Base-by-base conservation (phyloP, 2,329 filamentous ascomycete species). In the Claviceps purpurea region DNA sequence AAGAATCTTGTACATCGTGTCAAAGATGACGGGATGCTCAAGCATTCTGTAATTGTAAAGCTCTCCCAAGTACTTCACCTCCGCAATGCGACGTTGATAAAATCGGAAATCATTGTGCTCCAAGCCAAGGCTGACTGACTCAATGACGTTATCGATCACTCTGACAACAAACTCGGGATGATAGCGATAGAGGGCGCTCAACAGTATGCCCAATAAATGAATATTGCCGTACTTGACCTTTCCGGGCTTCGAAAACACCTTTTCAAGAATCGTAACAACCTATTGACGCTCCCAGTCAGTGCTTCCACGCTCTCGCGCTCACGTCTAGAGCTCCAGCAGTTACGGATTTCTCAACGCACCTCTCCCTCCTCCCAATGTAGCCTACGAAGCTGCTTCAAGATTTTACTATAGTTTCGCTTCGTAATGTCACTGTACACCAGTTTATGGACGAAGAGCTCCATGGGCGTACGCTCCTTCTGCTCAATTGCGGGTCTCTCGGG, bases 171-270 rank as follows among this genome's bases (percentile, higher is more conserved):
- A 98, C 11, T 84, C 82, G 53, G 90, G 87, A 59, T 98, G 93
- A 60, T 97, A 94, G 14, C 90, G 84, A 64, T 94, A 90, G 43
- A 98, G 75, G 1, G 89, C 88, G 55, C 89, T 87, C 41, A 95
- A 79, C 26, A 97, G 80, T 53, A 95, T 91, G 2, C 90, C 89
- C 49, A 98, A 78, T 49, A 97, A 79, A 65, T 97, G 89, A 57
- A 98, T 89, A 63, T 95, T 97, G 62, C 90, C 90, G 68, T 94
- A 98, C 67, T 95, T 96, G 69, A 98, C 89, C 71, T 96, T 97
- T 47, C 87, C 88, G 13, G 94, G 93, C 65, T 95, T 96, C 50
- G 89, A 89, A 65, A 97, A 98, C 44, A 96, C 84, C 65, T 94
- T 95, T 63, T 89, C 85, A 24, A 96, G 71, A 49, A 90, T 82